These are phyloP conservation scores for Phialophora tarda DNA, from an alignment of 2,329 filamentous ascomycete genomes.

Conservation along the genomic window DNA sequence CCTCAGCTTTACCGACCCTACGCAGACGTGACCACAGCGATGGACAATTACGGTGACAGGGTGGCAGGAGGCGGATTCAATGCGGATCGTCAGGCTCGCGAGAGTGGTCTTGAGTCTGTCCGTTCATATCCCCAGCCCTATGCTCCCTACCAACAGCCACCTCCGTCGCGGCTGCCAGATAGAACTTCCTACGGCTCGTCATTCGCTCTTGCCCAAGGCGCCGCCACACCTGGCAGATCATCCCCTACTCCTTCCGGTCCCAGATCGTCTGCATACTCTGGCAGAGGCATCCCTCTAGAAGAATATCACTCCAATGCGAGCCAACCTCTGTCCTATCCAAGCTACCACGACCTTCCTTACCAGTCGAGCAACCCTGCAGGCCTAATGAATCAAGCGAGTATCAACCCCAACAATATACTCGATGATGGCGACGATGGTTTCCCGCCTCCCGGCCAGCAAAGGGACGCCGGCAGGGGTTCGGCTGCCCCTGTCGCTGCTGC, in stretches of 20 bases:
- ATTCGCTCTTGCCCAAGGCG: conserved; percentile 37
- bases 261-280: conserved; percentile 46
- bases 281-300: conserved; percentile 58
- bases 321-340: conserved; percentile 46
- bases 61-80: conserved; percentile 26
- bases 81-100: background rate
- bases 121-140: conserved; percentile 30
- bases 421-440: conserved; percentile 90
- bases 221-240: conserved; percentile 37
- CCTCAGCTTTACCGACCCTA: conserved; percentile 25
- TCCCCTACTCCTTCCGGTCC: conserved; percentile 42
- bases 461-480: conserved; percentile 50
- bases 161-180: conserved; percentile 29
- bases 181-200: conserved; percentile 35
- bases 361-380: conserved; percentile 60
- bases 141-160: conserved; percentile 26
- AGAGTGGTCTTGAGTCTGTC: conserved; percentile 28
- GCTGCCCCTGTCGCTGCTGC: conserved; percentile 53
- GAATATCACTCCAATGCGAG: conserved; percentile 46
- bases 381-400: conserved; percentile 49
- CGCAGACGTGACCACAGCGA: conserved; percentile 26
- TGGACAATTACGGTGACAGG: conserved; percentile 31
- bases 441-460: conserved; percentile 61
- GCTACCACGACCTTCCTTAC: conserved; percentile 68
- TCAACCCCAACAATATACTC: conserved; percentile 76